Percentiles rank a stretch among this genome's conserved stretches.
Conservation (phyloP, 2,329 filamentous ascomycete species). For the Harringtonia lauricola region DNA sequence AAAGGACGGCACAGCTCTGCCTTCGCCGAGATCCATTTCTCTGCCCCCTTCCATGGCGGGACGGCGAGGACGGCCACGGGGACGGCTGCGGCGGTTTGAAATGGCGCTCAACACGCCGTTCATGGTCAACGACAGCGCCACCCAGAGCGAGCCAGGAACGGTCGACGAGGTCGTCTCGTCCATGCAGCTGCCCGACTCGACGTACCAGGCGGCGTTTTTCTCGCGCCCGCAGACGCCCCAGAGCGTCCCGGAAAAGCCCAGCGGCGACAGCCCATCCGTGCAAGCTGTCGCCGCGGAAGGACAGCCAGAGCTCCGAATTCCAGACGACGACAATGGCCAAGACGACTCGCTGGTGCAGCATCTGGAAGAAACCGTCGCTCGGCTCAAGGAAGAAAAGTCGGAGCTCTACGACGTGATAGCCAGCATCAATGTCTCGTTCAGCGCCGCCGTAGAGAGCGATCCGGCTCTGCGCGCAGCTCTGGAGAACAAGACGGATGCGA, state of each 20-base stretch:
- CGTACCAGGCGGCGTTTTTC: not conserved
- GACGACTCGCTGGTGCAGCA: not conserved
- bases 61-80: not conserved
- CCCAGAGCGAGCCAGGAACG: not conserved
- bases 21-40: too few relatives aligned
- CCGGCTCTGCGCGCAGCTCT: not conserved
- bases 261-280: too few relatives aligned
- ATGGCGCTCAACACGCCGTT: not conserved
- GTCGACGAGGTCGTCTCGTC: not conserved
- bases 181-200: not conserved
- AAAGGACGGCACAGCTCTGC: too few relatives aligned
- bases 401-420: not conserved
- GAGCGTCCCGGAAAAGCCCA: too few relatives aligned
- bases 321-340: too few relatives aligned
- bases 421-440: not conserved
- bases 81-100: not conserved
- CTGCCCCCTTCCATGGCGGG: too few relatives aligned
- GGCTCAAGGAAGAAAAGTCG: not conserved
- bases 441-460: not conserved
- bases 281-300: too few relatives aligned
- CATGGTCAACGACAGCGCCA: not conserved
- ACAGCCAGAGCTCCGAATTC: too few relatives aligned
- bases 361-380: not conserved
- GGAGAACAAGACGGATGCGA: too few relatives aligned
- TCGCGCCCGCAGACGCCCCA: not conserved